These are phyloP conservation scores for Syzygium grande DNA, from an alignment of 345 rosid species.

Conservation along the genomic window DNA sequence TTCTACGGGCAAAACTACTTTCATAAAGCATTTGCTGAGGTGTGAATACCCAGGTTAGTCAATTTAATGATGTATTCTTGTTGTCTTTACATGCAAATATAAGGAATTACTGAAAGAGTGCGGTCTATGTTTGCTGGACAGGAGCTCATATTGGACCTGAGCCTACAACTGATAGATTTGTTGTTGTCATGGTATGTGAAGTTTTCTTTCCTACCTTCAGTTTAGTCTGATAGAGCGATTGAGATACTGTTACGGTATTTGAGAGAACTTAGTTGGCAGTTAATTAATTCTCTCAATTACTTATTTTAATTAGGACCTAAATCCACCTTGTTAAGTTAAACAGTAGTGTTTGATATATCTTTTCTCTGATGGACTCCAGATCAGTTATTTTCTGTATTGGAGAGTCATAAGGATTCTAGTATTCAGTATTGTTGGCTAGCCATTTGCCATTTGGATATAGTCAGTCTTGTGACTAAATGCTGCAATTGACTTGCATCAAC, in stretches of 20 bases:
- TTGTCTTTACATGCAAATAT: not conserved
- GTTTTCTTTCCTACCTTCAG: not conserved
- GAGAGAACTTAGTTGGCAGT: not conserved
- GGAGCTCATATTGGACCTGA: slow-evolving; percentile 99
- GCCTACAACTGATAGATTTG: slow-evolving; percentile 99
- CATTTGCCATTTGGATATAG: not conserved
- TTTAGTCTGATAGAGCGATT: not conserved
- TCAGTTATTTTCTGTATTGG: not conserved
- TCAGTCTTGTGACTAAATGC: not conserved
- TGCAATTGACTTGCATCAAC: not conserved
- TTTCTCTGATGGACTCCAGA: not conserved
- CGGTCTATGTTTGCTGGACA: slow-evolving; percentile 10
- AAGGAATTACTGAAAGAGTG: not conserved
- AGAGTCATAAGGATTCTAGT: not conserved
- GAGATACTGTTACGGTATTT: not conserved
- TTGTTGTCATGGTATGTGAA: slow-evolving; percentile 77
- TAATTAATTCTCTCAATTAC: not conserved
- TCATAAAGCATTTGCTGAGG: slow-evolving; percentile 78
- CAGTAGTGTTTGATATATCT: not conserved
- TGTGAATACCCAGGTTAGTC: slow-evolving; percentile 74
- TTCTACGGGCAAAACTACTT: slow-evolving; percentile 96
- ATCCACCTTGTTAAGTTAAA: not conserved
- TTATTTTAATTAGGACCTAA: not conserved
- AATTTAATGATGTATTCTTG: not conserved
- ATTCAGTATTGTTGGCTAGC: not conserved